These are phyloP conservation scores for Puccinia novopanici DNA, from an alignment of 1,284 basidiomycete species.

Conservation along the genomic window DNA sequence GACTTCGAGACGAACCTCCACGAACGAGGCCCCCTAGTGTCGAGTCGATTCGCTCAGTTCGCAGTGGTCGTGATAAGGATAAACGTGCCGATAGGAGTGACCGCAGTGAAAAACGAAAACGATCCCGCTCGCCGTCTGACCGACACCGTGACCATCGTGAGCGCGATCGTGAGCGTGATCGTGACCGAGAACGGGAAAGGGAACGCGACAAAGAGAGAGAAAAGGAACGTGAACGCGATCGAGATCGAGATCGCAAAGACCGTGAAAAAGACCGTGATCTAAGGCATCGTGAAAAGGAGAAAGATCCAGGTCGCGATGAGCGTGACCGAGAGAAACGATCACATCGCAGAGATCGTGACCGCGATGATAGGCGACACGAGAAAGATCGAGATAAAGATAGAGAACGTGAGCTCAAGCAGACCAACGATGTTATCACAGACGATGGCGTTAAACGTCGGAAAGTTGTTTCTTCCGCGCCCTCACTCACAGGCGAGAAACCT, in stretches of 20 bases:
- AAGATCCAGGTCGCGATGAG: slow-evolving; percentile 53
- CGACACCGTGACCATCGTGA: slow-evolving; percentile 55
- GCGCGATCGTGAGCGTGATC: slow-evolving; percentile 54
- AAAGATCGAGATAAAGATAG: slow-evolving; percentile 36
- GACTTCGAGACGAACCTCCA: slow-evolving; percentile 59
- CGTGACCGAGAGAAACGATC: slow-evolving; percentile 53
- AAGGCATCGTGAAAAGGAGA: slow-evolving; percentile 52
- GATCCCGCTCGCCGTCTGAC: slow-evolving; percentile 51
- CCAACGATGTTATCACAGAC: slow-evolving; percentile 36
- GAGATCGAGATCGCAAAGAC: slow-evolving; percentile 46
- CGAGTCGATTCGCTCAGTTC: slow-evolving; percentile 51
- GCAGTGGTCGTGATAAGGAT: slow-evolving; percentile 40
- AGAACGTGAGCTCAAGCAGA: slow-evolving; percentile 32
- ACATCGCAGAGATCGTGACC: slow-evolving; percentile 48
- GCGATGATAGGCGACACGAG: slow-evolving; percentile 43
- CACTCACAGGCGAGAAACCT: slow-evolving; percentile 3
- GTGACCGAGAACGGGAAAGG: slow-evolving; percentile 55
- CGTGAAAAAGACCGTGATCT: slow-evolving; percentile 38
- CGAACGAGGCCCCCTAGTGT: slow-evolving; percentile 52
- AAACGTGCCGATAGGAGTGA: slow-evolving; percentile 50
- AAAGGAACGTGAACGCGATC: slow-evolving; percentile 39
- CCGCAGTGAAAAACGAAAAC: slow-evolving; percentile 47
- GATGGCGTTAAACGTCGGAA: slow-evolving; percentile 43
- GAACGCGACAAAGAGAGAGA: slow-evolving; percentile 57
- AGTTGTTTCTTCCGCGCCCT: slow-evolving; percentile 31